These are phyloP conservation scores for Panellus pusillus DNA, from an alignment of 768 basidiomycete genomes.

Conservation along the genomic window DNA sequence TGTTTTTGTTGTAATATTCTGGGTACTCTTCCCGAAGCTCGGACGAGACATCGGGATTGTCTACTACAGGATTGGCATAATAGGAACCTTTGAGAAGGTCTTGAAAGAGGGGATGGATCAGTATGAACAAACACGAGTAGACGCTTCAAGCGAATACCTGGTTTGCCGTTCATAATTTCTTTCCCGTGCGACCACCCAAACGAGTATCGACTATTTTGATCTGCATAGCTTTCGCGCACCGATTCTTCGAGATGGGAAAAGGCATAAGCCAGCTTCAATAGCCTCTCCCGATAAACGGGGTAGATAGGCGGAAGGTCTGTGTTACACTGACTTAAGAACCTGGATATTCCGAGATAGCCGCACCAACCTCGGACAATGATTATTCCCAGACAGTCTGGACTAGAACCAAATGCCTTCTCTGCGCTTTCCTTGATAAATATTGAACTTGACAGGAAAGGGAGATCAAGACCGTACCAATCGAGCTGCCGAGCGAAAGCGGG, in stretches of 20 bases:
- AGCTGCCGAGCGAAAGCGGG: constrained; percentile 50
- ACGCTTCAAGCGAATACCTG: constrained; percentile 26
- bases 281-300: constrained; percentile 56
- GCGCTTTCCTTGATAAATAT: neutral
- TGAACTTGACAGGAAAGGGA: neutral
- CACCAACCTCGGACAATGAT: constrained; percentile 61
- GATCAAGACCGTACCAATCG: constrained; percentile 53
- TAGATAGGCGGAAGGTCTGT: constrained; percentile 69
- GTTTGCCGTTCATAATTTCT: constrained; percentile 63
- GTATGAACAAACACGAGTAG: too few relatives aligned
- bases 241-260: constrained; percentile 73
- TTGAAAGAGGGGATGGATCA: constrained; percentile 31
- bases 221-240: constrained; percentile 71
- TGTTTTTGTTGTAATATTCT: constrained; percentile 87
- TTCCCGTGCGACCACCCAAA: constrained; percentile 99
- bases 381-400: constrained; percentile 74
- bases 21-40: constrained; percentile 59
- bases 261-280: constrained; percentile 72
- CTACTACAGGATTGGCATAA: constrained; percentile 85
- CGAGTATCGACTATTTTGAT: constrained; percentile 76
- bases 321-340: neutral
- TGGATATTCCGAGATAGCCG: neutral
- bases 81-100: constrained; percentile 91
- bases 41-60: constrained; percentile 59
- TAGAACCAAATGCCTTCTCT: constrained; percentile 85